These are phyloP conservation scores for Heterobasidion occidentale DNA, from an alignment of 1,284 basidiomycete species.

Conservation along the genomic window DNA sequence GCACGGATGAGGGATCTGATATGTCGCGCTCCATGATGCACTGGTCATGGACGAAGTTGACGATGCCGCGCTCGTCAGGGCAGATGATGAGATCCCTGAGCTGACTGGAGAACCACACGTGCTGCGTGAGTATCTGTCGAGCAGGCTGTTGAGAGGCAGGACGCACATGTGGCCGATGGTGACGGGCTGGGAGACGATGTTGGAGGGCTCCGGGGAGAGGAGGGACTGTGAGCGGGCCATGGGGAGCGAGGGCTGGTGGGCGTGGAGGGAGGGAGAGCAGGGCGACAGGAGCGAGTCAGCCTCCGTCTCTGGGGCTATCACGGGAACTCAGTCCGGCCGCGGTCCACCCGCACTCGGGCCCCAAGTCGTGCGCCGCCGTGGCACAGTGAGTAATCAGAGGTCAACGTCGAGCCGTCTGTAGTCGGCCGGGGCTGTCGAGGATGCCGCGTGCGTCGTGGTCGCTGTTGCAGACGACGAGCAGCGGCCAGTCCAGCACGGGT, in stretches of 20 bases:
- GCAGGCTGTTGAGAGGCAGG: background rate
- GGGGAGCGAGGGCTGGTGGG: background rate
- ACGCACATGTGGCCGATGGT: slow-evolving; percentile 69
- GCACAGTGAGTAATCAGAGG: too few species aligned
- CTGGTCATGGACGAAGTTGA: slow-evolving; percentile 53
- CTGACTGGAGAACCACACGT: slow-evolving; percentile 38
- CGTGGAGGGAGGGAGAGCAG: background rate
- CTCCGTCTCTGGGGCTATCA: too few species aligned
- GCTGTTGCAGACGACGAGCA: too few species aligned
- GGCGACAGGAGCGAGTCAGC: too few species aligned
- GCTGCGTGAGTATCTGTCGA: slow-evolving; percentile 1
- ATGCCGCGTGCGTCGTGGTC: too few species aligned
- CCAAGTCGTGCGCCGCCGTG: too few species aligned
- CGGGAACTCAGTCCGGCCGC: too few species aligned
- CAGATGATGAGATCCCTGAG: slow-evolving; percentile 71
- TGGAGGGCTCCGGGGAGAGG: slow-evolving; percentile 9
- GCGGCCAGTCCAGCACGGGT: too few species aligned
- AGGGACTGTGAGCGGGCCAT: slow-evolving; percentile 12
- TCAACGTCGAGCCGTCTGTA: too few species aligned
- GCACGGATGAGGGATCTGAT: slow-evolving; percentile 38
- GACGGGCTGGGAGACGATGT: slow-evolving; percentile 22
- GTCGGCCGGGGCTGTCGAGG: too few species aligned
- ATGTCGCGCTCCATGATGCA: slow-evolving; percentile 67
- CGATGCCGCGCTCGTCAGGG: slow-evolving; percentile 56
- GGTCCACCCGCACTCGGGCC: too few species aligned